Conservation (phyloP, 495 filamentous ascomycete species). For the Aspergillus egyptiacus region DNA sequence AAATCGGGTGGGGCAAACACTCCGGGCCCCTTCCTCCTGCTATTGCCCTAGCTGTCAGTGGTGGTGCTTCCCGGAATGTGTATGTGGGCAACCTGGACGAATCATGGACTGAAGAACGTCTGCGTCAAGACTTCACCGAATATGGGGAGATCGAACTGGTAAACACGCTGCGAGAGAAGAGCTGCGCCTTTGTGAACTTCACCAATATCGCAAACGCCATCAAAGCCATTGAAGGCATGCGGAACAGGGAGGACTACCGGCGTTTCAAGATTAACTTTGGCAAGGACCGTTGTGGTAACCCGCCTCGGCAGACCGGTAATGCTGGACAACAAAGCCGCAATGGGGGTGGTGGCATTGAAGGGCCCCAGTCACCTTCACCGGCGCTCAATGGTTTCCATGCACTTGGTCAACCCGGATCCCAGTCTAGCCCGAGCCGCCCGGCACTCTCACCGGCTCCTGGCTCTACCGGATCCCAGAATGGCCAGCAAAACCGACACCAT, state of each 20-base stretch:
- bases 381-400: slow-evolving; percentile 45
- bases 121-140: slow-evolving; percentile 95
- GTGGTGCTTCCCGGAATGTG: slow-evolving; percentile 89
- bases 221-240: slow-evolving; percentile 95
- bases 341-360: slow-evolving; percentile 43
- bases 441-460: slow-evolving; percentile 51
- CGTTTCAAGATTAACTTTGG: slow-evolving; percentile 99
- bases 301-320: slow-evolving; percentile 73
- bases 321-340: slow-evolving; percentile 54
- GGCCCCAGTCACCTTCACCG: slow-evolving; percentile 59
- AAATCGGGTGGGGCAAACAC: slow-evolving; percentile 99
- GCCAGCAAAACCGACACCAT: slow-evolving; percentile 43
- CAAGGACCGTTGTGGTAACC: slow-evolving; percentile 96
- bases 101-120: slow-evolving; percentile 90
- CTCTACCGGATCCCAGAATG: slow-evolving; percentile 50
- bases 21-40: slow-evolving; percentile 94
- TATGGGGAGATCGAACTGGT: slow-evolving; percentile 98
- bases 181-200: slow-evolving; percentile 98
- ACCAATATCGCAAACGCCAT: slow-evolving; percentile 99
- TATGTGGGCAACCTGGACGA: slow-evolving; percentile 98
- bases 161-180: slow-evolving; percentile 95
- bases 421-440: slow-evolving; percentile 61
- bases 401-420: slow-evolving; percentile 56
- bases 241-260: slow-evolving; percentile 90
- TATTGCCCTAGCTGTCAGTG: slow-evolving; percentile 92